Conservation (phyloP, 2,329 filamentous ascomycete species). For the Verruconis gallopava region DNA sequence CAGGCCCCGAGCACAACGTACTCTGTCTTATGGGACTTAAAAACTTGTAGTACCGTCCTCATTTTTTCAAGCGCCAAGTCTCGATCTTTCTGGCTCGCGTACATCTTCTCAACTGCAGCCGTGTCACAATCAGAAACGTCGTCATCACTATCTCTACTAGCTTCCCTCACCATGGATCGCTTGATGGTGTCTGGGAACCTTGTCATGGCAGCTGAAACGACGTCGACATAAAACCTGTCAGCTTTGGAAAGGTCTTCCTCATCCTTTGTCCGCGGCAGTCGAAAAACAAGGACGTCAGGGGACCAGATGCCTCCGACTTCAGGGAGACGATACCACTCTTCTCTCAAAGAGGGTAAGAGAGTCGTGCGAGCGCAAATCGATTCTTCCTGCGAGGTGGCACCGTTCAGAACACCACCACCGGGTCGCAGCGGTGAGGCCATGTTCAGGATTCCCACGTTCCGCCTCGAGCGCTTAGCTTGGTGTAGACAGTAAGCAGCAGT, state of each 20-base stretch:
- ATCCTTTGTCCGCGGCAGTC: conserved; percentile 26
- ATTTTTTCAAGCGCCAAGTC: conserved; percentile 43
- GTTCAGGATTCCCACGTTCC: conserved; percentile 43
- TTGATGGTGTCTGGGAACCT: conserved; percentile 39
- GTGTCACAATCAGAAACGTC: conserved; percentile 11
- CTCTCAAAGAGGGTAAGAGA: conserved; percentile 43
- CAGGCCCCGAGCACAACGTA: conserved; percentile 49
- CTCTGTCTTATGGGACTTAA: conserved; percentile 30
- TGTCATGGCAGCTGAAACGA: conserved; percentile 45
- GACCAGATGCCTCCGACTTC: conserved; percentile 45
- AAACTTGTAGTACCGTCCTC: conserved; percentile 42
- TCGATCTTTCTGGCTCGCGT: conserved; percentile 35
- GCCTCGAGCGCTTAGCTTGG: conserved; percentile 12
- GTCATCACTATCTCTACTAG: conserved; percentile 11
- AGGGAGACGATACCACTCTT: conserved; percentile 47
- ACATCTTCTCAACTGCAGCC: conserved; percentile 22
- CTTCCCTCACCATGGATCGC: conserved; percentile 19
- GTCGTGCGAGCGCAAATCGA: conserved; percentile 49
- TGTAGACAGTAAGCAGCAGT: conserved; percentile 30
- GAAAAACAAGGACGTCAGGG: conserved; percentile 47
- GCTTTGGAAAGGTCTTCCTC: conserved; percentile 29
- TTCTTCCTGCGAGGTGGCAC: conserved; percentile 49
- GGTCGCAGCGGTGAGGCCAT: conserved; percentile 51
- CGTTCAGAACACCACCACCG: conserved; percentile 48
- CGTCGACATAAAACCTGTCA: conserved; percentile 47